Evolutionary conservation across 2,329 filamentous ascomycete genomes (phyloP).

Genomic region (Oidium heveae): DNA sequence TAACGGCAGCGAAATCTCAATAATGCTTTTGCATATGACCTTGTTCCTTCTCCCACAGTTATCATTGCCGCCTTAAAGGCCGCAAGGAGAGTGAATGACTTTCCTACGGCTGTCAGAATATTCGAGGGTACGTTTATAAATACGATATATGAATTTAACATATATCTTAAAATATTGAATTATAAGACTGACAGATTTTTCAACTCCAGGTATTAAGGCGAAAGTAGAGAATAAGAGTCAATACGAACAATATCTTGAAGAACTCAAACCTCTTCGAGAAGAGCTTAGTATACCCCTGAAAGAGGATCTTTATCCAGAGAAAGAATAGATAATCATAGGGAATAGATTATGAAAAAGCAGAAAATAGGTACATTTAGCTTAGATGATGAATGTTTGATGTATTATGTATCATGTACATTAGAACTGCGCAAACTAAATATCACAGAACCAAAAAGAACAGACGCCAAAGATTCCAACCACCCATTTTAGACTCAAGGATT

Average conservation of each 20-base stretch:
- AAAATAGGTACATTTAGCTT: too few relatives aligned
- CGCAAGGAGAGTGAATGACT: constrained; percentile 92
- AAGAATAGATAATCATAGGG: constrained; percentile 4
- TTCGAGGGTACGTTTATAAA: constrained; percentile 61
- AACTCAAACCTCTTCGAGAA: constrained; percentile 79
- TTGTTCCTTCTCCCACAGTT: constrained; percentile 83
- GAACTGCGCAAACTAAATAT: too few relatives aligned
- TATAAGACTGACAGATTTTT: constrained; percentile 3
- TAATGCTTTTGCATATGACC: constrained; percentile 99
- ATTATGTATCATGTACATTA: too few relatives aligned
- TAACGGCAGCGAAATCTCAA: constrained; percentile 61
- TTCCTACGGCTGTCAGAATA: constrained; percentile 88
- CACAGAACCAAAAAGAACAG: too few relatives aligned
- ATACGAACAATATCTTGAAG: constrained; percentile 86
- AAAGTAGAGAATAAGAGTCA: constrained; percentile 98
- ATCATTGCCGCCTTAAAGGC: constrained; percentile 79
- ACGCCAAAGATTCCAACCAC: too few relatives aligned
- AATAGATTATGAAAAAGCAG: background rate
- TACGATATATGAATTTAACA: background rate
- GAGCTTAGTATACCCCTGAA: constrained; percentile 80
- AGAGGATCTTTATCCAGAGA: constrained; percentile 70
- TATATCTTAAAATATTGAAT: background rate
- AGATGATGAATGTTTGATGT: too few relatives aligned
- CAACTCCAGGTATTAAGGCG: constrained; percentile 66
- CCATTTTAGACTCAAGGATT: too few relatives aligned